These are phyloP conservation scores for Calocybe gambosa DNA, from an alignment of 1,284 basidiomycete genomes.

Conservation along the genomic window DNA sequence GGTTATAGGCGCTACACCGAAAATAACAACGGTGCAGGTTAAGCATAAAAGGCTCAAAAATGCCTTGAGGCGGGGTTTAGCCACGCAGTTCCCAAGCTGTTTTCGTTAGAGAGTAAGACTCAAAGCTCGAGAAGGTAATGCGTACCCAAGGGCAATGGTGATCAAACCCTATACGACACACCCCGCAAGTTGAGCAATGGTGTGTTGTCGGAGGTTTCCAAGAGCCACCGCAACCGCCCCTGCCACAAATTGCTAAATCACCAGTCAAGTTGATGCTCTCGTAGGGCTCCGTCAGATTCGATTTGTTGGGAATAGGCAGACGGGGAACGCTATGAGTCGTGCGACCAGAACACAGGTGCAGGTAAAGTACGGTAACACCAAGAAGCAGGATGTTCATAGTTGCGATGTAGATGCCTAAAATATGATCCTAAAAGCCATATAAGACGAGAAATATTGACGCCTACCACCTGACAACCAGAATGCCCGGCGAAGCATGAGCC, in stretches of 20 bases:
- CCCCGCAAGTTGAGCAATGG: slow-evolving; percentile 45
- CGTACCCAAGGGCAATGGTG: slow-evolving; percentile 54
- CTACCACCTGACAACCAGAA: slow-evolving; percentile 29
- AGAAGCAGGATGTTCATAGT: slow-evolving; percentile 25
- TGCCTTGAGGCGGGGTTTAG: slow-evolving; percentile 32
- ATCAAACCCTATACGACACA: slow-evolving; percentile 45
- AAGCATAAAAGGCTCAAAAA: slow-evolving; percentile 36
- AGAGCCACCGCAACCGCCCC: slow-evolving; percentile 32
- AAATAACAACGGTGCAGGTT: slow-evolving; percentile 27
- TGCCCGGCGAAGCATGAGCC: slow-evolving; percentile 29
- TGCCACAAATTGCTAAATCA: slow-evolving; percentile 31
- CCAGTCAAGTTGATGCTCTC: slow-evolving; percentile 34
- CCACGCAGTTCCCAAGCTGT: slow-evolving; percentile 48
- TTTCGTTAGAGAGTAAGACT: neutral
- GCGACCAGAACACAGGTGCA: slow-evolving; percentile 30
- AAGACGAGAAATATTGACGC: neutral
- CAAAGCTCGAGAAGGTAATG: slow-evolving; percentile 1
- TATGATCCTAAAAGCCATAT: neutral
- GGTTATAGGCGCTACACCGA: slow-evolving; percentile 30
- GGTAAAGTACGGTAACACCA: slow-evolving; percentile 27
- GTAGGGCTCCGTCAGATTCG: slow-evolving; percentile 32
- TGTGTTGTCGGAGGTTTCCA: slow-evolving; percentile 49
- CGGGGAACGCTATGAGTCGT: slow-evolving; percentile 26
- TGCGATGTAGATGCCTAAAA: slow-evolving; percentile 29
- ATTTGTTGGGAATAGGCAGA: slow-evolving; percentile 27